Evolutionary conservation across 2,329 filamentous ascomycete genomes (phyloP).

Genomic region (Eutypa lata): DNA sequence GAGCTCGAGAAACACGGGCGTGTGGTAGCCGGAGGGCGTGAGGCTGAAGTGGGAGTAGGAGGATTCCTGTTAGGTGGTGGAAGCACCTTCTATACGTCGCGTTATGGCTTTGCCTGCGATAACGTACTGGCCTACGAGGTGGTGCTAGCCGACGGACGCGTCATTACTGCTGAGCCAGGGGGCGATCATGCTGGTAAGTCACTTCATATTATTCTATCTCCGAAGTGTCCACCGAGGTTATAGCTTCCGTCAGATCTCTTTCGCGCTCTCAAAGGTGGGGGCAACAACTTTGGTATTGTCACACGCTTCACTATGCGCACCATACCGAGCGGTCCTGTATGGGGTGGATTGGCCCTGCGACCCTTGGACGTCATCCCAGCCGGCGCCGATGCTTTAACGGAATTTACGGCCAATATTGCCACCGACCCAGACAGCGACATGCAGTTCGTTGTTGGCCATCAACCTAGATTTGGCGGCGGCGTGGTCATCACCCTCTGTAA

Average conservation of each 20-base stretch:
- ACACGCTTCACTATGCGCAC: constrained; percentile 12
- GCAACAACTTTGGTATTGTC: constrained; percentile 19
- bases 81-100: constrained; percentile 4
- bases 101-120: constrained; percentile 40
- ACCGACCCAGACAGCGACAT: constrained; percentile 2
- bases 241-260: background rate
- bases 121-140: constrained; percentile 38
- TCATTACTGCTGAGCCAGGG: background rate
- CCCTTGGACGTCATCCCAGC: background rate
- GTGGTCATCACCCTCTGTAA: background rate
- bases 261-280: constrained; percentile 20
- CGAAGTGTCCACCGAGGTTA: background rate
- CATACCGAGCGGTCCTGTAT: constrained; percentile 3
- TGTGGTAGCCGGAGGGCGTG: constrained; percentile 15
- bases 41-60: constrained; percentile 13
- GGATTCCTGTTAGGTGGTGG: constrained; percentile 21
- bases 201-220: background rate
- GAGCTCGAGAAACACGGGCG: constrained; percentile 9
- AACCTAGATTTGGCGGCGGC: background rate
- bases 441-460: background rate
- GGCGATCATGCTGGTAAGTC: background rate
- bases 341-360: constrained; percentile 6
- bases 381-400: background rate
- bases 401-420: constrained; percentile 2
- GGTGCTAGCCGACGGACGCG: constrained; percentile 31